phyloP scores from a whole-genome alignment of 768 basidiomycete genomes.

The Rhodotorula graminis region DNA sequence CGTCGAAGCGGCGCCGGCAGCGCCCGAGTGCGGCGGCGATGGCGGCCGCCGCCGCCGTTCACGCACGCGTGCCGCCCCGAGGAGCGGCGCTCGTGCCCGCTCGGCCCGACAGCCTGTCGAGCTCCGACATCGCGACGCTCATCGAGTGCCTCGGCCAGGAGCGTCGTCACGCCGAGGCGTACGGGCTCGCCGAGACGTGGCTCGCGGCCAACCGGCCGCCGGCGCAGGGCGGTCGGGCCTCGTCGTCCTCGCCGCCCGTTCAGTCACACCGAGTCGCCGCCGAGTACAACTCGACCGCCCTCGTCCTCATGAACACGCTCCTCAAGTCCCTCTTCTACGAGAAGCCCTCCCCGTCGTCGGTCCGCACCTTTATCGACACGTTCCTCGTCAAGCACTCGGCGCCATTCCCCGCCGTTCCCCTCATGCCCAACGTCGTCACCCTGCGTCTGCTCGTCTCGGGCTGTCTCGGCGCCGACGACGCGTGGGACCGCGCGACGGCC shows the following conservation, averaged over 20 bases:
- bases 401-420: neutral
- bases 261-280: neutral
- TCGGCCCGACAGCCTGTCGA: neutral
- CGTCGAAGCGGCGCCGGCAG: neutral
- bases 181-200: constrained; percentile 24
- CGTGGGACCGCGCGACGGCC: neutral
- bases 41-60: neutral
- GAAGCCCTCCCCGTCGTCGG: neutral
- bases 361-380: constrained; percentile 3
- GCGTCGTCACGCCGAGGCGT: neutral
- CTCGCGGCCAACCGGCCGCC: constrained; percentile 2
- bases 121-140: constrained; percentile 11
- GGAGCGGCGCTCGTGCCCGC: neutral
- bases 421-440: neutral
- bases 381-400: constrained; percentile 4
- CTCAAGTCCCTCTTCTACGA: constrained; percentile 57
- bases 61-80: neutral
- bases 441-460: constrained; percentile 12
- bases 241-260: neutral
- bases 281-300: constrained; percentile 53
- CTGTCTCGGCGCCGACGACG: neutral
- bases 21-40: neutral
- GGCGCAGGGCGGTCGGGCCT: neutral
- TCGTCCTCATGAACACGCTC: constrained; percentile 54
- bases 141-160: constrained; percentile 16